Conservation (phyloP, 208 protist genomes). For the Trypanosoma mega region DNA sequence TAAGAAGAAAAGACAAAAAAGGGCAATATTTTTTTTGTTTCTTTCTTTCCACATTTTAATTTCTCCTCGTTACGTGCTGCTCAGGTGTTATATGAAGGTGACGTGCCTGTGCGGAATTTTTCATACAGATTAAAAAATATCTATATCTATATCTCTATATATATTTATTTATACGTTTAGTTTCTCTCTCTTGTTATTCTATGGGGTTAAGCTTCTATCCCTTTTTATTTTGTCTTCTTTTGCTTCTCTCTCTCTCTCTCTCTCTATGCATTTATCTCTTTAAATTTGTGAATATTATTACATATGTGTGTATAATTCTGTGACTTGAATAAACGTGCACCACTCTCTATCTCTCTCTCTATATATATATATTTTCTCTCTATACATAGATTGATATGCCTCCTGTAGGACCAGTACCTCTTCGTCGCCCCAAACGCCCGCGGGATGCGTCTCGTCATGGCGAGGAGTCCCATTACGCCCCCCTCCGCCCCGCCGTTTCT, state of each 20-base stretch:
- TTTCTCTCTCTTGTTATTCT: background rate
- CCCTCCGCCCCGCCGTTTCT: conserved; percentile 1
- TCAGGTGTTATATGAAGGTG: background rate
- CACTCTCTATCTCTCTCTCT: background rate
- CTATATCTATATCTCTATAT: background rate
- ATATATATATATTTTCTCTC: conserved; percentile 1
- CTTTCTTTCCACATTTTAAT: background rate
- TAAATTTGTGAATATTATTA: too few relatives aligned
- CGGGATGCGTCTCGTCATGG: background rate
- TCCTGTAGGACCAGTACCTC: background rate
- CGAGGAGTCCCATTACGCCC: conserved; percentile 6
- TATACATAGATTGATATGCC: background rate
- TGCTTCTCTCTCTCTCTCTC: conserved; percentile 1
- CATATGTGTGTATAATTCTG: too few relatives aligned
- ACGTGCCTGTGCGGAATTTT: background rate
- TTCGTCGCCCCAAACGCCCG: conserved; percentile 4
- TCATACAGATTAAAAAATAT: background rate
- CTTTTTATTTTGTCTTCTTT: background rate
- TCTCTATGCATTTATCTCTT: too few relatives aligned
- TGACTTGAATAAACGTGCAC: too few relatives aligned
- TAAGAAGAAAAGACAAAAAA: conserved; percentile 7
- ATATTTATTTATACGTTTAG: background rate
- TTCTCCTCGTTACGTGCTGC: conserved; percentile 2
- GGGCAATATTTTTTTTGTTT: background rate
- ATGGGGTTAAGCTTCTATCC: background rate